Conservation (phyloP, 164 flowering plant genomes). For the Vitis vinifera region DNA sequence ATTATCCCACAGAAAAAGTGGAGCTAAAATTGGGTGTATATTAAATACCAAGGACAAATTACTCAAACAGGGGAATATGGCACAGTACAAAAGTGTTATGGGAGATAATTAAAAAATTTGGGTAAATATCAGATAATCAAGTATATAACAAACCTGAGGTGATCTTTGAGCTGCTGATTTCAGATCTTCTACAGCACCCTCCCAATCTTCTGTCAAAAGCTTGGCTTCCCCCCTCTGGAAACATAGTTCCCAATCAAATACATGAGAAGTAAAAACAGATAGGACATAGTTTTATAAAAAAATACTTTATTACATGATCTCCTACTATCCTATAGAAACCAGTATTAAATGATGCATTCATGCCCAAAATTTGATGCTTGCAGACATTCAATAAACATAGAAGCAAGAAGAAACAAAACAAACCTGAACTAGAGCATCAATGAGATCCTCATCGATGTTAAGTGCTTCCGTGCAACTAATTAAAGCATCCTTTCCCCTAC, state of each 20-base stretch:
- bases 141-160: constrained; percentile 72
- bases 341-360: not conserved
- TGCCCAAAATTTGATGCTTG: not conserved
- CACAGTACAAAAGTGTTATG: too few species aligned
- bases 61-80: too few species aligned
- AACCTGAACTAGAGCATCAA: constrained; percentile 94
- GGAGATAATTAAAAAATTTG: too few species aligned
- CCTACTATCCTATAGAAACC: not conserved
- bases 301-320: not conserved
- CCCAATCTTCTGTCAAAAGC: constrained; percentile 90
- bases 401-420: not conserved
- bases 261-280: not conserved
- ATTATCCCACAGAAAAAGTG: too few species aligned
- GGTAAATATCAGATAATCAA: not conserved
- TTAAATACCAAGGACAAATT: too few species aligned
- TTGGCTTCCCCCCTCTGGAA: constrained; percentile 98
- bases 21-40: too few species aligned
- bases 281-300: not conserved
- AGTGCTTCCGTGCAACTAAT: constrained; percentile 81
- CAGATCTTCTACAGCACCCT: constrained; percentile 91
- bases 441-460: constrained; percentile 72
- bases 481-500: constrained; percentile 92
- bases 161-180: constrained; percentile 86
- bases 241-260: not conserved
- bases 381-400: not conserved